A percentile compares a stretch with the other conserved stretches of the same genome.
phyloP scores from a whole-genome alignment of 495 filamentous ascomycete genomes.

The Niebla homalea region DNA sequence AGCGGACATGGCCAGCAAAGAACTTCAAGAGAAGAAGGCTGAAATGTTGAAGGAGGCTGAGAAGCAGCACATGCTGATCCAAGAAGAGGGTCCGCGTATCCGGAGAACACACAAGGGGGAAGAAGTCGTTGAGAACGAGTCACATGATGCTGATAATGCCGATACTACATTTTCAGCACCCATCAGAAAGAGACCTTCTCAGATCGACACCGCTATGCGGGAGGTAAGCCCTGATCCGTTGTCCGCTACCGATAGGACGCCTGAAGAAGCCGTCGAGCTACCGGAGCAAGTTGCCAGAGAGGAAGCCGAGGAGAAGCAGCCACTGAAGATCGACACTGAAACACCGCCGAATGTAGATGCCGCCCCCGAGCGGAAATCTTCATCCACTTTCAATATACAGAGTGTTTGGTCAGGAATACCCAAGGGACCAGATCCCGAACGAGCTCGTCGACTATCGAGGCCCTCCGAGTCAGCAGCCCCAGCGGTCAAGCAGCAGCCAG shows the following conservation, averaged over 20 bases:
- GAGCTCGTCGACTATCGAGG: slow-evolving; percentile 26
- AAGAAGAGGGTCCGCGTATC: slow-evolving; percentile 72
- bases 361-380: slow-evolving; percentile 23
- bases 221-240: slow-evolving; percentile 22
- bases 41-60: slow-evolving; percentile 66
- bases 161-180: slow-evolving; percentile 38
- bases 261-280: slow-evolving; percentile 18
- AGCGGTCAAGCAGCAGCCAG: slow-evolving; percentile 30
- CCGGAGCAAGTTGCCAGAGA: slow-evolving; percentile 18
- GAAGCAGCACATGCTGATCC: slow-evolving; percentile 72
- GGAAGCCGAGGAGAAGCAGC: slow-evolving; percentile 20
- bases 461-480: slow-evolving; percentile 28
- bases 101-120: slow-evolving; percentile 92
- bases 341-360: slow-evolving; percentile 23
- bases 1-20: slow-evolving; percentile 82
- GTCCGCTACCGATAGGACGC: slow-evolving; percentile 16
- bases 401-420: slow-evolving; percentile 56
- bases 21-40: slow-evolving; percentile 66
- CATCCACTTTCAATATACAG: slow-evolving; percentile 53
- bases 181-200: slow-evolving; percentile 25
- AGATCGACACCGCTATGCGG: slow-evolving; percentile 27
- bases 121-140: slow-evolving; percentile 67
- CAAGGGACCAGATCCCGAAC: slow-evolving; percentile 33
- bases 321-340: slow-evolving; percentile 37
- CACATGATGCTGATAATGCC: slow-evolving; percentile 25